Base-by-base conservation (phyloP, 2,329 filamentous ascomycete genomes). In the Amauroascus verrucosus region DNA sequence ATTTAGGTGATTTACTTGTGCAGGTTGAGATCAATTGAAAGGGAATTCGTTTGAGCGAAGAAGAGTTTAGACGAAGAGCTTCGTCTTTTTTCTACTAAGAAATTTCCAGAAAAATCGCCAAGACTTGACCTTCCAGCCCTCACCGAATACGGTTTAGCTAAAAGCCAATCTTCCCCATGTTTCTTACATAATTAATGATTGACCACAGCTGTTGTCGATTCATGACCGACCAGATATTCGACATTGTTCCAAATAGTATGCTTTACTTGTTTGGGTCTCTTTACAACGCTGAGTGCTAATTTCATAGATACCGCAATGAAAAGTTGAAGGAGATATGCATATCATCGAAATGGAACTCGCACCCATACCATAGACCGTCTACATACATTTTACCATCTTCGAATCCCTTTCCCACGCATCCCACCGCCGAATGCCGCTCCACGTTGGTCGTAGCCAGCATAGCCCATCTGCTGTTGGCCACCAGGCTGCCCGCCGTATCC, bases 391-490 rank as follows among this genome's bases (percentile, higher is more conserved):
- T 66, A 72, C 63, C 70, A 64, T 58, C 71, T 63, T 50, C 70
- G 61, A 55, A 64, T 59, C 53, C 60, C 55, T 48, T 63, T 60
- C 37, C 69, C 63, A 56, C 71, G 67, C 24, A 38, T 28, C 51
- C 69, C 66, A 40, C 69, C 60, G 18, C 58, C 69, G 33, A 63
- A 65, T 58, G 65, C 70, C 46, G 65, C 66, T 22, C 65, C 68
- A 37, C 69, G 68, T 54, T 69, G 70, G 40, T 70, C 67, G 44
- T 68, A 70, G 35, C 69, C 70, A 51, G 67, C 69, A 48, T 67
- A 72, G 53, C 69, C 69, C 68, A 72, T 71, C 54, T 70, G 71
- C 16, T 64, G 63, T 44, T 69, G 68, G 16, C 67, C 67, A 43
- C 63, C 64, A 48, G 65, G 67, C 56, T 70, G 67, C 11, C 64